Conservation (phyloP, 352 stramenopile species). For the Phytophthora pisi region DNA sequence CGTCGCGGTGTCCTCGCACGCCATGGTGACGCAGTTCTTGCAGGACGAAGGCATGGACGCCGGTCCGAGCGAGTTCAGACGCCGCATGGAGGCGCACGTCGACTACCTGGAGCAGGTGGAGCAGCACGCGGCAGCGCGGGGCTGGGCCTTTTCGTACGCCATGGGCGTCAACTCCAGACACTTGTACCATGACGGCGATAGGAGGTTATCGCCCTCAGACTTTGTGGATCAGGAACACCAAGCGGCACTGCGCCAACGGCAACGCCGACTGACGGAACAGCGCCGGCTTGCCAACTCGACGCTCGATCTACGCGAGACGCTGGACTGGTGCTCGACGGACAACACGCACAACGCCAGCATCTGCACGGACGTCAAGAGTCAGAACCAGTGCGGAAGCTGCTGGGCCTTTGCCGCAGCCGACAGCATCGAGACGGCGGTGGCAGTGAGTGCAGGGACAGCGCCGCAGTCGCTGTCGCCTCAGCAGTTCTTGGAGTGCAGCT, state of each 20-base stretch:
- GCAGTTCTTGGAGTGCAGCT: conserved; percentile 83
- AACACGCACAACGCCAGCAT: conserved; percentile 69
- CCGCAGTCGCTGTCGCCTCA: conserved; percentile 75
- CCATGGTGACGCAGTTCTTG: conserved; percentile 72
- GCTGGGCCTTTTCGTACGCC: conserved; percentile 61
- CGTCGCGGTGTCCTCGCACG: conserved; percentile 35
- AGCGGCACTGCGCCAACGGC: conserved; percentile 43
- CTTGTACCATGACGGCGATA: conserved; percentile 57
- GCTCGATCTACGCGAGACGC: conserved; percentile 35
- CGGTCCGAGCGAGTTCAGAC: conserved; percentile 42
- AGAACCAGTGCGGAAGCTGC: conserved; percentile 82
- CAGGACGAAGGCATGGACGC: conserved; percentile 42
- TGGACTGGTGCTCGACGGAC: conserved; percentile 81
- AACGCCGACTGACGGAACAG: conserved; percentile 17
- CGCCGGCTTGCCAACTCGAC: conserved; percentile 30
- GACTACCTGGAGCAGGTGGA: conserved; percentile 77
- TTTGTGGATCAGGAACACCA: conserved; percentile 69
- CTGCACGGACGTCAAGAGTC: conserved; percentile 78
- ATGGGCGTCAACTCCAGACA: conserved; percentile 74
- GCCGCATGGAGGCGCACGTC: conserved; percentile 63
- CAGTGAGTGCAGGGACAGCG: conserved; percentile 42
- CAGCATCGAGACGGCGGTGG: conserved; percentile 77
- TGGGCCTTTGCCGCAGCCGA: conserved; percentile 85
- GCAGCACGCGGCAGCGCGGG: conserved; percentile 39
- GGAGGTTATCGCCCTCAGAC: conserved; percentile 41